Evolutionary conservation across 257 asterid genomes (phyloP).

Genomic region (Vinca minor): DNA sequence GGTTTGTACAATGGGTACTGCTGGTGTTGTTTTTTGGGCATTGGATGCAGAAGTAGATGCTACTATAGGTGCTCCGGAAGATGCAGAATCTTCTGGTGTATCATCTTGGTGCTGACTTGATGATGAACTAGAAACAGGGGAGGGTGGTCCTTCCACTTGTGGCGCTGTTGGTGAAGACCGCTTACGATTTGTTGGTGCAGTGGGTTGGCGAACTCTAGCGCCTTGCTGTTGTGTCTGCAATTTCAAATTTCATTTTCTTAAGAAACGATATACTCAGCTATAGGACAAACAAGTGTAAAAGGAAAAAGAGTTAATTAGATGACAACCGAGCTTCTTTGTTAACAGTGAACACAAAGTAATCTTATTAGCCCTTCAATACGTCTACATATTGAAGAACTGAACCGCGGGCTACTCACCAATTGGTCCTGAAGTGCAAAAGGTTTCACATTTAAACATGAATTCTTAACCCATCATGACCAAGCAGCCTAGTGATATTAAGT

Average conservation of each 20-base stretch:
- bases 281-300: not conserved
- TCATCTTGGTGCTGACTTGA: conserved; percentile 42
- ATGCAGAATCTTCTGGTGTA: conserved; percentile 29
- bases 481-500: not conserved
- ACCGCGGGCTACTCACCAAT: not conserved
- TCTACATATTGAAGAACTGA: not conserved
- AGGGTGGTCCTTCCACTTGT: conserved; percentile 30
- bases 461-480: not conserved
- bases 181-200: conserved; percentile 28
- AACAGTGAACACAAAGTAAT: not conserved
- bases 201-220: conserved; percentile 28
- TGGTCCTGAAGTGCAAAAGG: not conserved
- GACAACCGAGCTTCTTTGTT: not conserved
- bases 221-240: conserved; percentile 25
- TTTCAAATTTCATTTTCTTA: not conserved
- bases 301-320: not conserved
- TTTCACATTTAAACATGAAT: not conserved
- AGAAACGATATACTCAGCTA: not conserved
- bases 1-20: conserved; percentile 24
- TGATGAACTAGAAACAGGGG: conserved; percentile 34
- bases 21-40: conserved; percentile 42
- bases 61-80: conserved; percentile 33
- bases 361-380: not conserved
- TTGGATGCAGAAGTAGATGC: conserved; percentile 24
- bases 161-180: conserved; percentile 25